Evolutionary conservation across 257 asterid genomes (phyloP), one percentile per base, ranked within the genome.

Genomic region (Salvia rosmarinus): DNA sequence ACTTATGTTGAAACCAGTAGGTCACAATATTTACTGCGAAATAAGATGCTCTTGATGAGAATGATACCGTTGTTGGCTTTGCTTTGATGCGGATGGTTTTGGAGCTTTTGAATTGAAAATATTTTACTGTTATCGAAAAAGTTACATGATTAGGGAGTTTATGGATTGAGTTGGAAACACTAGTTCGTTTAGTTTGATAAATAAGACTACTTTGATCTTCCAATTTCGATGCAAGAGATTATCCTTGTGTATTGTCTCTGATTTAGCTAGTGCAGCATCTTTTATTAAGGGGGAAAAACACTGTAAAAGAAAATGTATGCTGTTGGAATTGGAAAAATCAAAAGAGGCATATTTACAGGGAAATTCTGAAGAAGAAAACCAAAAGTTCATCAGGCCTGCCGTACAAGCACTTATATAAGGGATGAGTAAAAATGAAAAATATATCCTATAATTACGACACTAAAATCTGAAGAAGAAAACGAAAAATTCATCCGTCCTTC

Each of bases 61-160:
- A 70, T 78, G 52, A 66, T 64, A 13, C 20, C 32, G 73, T 37
- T 71, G 56, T 39, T 64, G 56, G 62, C 74, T 82, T 67, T 20
- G 60, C 52, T 50, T 58, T n/a, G n/a, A n/a, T n/a, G n/a, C n/a
- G n/a, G n/a, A n/a, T n/a, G n/a, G n/a, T n/a, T n/a, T 34, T 69
- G 16, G 32, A 6, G 20, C 46, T 64, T 58, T 60, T 35, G 32
- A 56, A 21, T 32, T 59, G 52, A 13, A 67, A 25, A 61, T 35
- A 6, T 50, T 43, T 57, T 4, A 49, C 39, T 34, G 10, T 61
- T 7, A n/a, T 30, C 32, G 5, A 71, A 30, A 20, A 19, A 13
- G 0, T 54, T 13, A 35, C 16, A 19, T 8, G 35, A 9, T 28
- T 58, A 34, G 57, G 60, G 65, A 34, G 54, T 56, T 44, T 76